Conservation (phyloP, 2,329 filamentous ascomycete species). For the Dactylonectria estremocensis region DNA sequence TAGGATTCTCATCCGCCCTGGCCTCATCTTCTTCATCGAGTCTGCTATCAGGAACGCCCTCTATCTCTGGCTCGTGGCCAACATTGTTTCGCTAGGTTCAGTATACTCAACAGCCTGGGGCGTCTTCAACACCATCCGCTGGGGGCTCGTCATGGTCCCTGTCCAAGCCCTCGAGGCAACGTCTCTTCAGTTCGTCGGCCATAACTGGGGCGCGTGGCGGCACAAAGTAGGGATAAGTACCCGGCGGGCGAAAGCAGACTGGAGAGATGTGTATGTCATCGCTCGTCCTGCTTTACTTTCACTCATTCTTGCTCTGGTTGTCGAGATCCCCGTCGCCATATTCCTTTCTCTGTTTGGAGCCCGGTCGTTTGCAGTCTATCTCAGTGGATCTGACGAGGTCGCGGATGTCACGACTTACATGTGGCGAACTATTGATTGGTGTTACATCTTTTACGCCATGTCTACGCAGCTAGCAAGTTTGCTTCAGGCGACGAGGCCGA, state of each 20-base stretch:
- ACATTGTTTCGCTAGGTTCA: conserved; percentile 73
- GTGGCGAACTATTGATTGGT: conserved; percentile 76
- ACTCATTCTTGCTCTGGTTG: conserved; percentile 64
- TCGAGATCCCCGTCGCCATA: conserved; percentile 76
- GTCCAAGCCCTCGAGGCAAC: conserved; percentile 78
- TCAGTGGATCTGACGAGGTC: conserved; percentile 71
- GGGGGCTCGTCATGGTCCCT: conserved; percentile 83
- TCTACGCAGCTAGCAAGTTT: conserved; percentile 77
- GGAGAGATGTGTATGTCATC: conserved; percentile 55
- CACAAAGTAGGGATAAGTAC: conserved; percentile 43
- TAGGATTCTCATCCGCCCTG: conserved; percentile 68
- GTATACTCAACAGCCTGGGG: conserved; percentile 82
- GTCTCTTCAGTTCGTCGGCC: conserved; percentile 75
- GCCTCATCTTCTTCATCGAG: conserved; percentile 72
- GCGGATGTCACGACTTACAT: conserved; percentile 75
- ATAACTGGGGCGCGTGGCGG: conserved; percentile 73
- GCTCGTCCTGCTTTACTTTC: conserved; percentile 68
- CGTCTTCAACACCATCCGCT: conserved; percentile 81
- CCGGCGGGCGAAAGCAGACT: conserved; percentile 36
- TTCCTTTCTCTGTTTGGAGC: conserved; percentile 74
- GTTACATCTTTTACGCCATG: conserved; percentile 78
- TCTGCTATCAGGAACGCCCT: conserved; percentile 78
- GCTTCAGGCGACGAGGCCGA: conserved; percentile 73
- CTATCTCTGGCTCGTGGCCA: conserved; percentile 79
- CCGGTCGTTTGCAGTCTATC: conserved; percentile 72